These are phyloP conservation scores for Acorus gramineus DNA, from an alignment of 106 monocot genomes.

Conservation along the genomic window DNA sequence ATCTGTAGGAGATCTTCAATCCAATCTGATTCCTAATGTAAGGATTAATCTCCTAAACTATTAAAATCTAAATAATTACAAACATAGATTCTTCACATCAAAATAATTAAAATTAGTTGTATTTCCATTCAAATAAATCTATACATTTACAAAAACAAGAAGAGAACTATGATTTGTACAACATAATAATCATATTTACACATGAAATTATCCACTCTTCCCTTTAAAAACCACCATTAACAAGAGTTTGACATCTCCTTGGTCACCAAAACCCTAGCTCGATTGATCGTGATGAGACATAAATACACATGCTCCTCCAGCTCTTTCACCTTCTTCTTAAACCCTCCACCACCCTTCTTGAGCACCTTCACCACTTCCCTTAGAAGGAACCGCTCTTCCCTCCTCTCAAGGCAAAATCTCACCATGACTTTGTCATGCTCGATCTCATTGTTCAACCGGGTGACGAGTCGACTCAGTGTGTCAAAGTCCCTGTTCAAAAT, in stretches of 20 bases:
- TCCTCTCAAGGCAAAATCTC: conserved; percentile 19
- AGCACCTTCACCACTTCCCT: conserved; percentile 29
- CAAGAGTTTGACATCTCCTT: conserved; percentile 10
- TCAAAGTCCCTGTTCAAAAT: conserved; percentile 29
- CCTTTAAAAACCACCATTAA: too few relatives aligned
- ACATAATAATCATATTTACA: too few relatives aligned
- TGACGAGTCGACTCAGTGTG: conserved; percentile 26
- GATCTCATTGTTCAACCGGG: conserved; percentile 10
- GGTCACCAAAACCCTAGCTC: conserved; percentile 23
- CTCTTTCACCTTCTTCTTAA: conserved; percentile 27
- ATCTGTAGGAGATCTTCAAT: too few relatives aligned
- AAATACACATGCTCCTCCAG: conserved; percentile 39
- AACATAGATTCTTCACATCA: too few relatives aligned
- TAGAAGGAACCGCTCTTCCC: conserved; percentile 13
- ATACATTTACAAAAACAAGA: too few relatives aligned
- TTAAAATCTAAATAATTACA: too few relatives aligned
- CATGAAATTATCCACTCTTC: too few relatives aligned
- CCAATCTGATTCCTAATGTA: too few relatives aligned
- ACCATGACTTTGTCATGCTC: conserved; percentile 21
- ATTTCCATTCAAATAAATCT: too few relatives aligned
- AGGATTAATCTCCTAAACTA: too few relatives aligned
- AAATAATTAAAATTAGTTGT: too few relatives aligned
- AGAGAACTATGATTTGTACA: too few relatives aligned
- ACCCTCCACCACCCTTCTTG: conserved; percentile 4
- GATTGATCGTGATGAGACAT: conserved; percentile 27